These are phyloP conservation scores for Pseudonitzschia multistriata DNA, from an alignment of 108 stramenopile genomes.

Conservation along the genomic window DNA sequence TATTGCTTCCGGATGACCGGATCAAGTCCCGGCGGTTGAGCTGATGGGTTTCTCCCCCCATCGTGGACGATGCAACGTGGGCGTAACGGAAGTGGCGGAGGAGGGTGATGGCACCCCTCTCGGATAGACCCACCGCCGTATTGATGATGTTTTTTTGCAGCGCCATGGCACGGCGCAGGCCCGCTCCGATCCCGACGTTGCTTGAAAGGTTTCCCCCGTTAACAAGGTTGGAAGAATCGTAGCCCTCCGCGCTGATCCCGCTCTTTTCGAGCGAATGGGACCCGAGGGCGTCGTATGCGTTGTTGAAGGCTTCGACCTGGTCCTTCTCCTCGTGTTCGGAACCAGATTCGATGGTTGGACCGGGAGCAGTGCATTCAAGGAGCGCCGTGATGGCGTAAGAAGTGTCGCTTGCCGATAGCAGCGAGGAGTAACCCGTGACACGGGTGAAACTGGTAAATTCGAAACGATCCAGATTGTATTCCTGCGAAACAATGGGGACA, in stretches of 20 bases:
- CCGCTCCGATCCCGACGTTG: conserved; percentile 72
- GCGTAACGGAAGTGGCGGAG: conserved; percentile 88
- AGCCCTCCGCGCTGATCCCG: conserved; percentile 38
- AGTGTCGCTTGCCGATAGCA: conserved; percentile 80
- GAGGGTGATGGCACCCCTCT: conserved; percentile 74
- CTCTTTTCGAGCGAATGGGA: conserved; percentile 42
- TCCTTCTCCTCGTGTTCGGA: conserved; percentile 37
- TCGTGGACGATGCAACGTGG: conserved; percentile 64
- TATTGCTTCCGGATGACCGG: background rate
- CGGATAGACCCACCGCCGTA: conserved; percentile 68
- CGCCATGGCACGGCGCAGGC: conserved; percentile 73
- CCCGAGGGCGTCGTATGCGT: conserved; percentile 81
- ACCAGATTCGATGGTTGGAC: conserved; percentile 13
- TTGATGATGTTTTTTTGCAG: conserved; percentile 67
- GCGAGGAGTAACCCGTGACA: conserved; percentile 80
- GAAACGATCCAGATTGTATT: conserved; percentile 76
- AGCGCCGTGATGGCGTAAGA: conserved; percentile 84
- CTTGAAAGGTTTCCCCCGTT: conserved; percentile 77
- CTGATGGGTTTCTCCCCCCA: conserved; percentile 23
- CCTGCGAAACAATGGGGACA: conserved; percentile 25
- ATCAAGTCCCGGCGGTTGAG: conserved; percentile 28
- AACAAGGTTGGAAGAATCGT: conserved; percentile 61
- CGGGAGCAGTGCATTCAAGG: conserved; percentile 56
- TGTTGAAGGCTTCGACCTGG: conserved; percentile 66
- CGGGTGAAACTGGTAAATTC: conserved; percentile 80